These are phyloP conservation scores for Sequoiadendron giganteum DNA, from an alignment of 75 land plant genomes.

Conservation along the genomic window DNA sequence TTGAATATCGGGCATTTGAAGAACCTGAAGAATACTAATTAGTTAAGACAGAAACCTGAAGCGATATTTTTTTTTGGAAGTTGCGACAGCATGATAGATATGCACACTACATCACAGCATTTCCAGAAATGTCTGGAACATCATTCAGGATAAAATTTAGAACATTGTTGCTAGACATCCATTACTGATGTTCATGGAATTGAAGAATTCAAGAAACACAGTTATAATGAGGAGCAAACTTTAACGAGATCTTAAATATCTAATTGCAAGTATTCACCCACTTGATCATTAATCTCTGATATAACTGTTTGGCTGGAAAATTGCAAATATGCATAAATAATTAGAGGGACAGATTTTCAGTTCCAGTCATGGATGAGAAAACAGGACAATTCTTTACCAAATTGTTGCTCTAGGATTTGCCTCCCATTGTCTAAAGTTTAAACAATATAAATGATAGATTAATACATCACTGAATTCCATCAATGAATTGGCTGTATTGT, in stretches of 20 bases:
- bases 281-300: not conserved
- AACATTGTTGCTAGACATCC: not conserved
- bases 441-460: not conserved
- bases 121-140: not conserved
- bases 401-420: too few relatives aligned
- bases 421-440: too few relatives aligned
- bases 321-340: not conserved
- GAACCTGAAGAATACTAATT: conserved; percentile 55
- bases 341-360: not conserved
- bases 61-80: not conserved
- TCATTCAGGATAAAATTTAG: not conserved
- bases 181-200: not conserved
- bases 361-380: not conserved
- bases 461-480: too few relatives aligned
- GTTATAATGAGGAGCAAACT: not conserved
- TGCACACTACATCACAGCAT: not conserved
- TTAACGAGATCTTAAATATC: not conserved
- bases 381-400: too few relatives aligned
- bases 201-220: not conserved
- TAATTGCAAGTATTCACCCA: not conserved
- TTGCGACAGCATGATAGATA: not conserved
- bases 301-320: not conserved
- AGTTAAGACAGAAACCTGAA: conserved; percentile 5
- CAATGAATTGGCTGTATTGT: too few relatives aligned
- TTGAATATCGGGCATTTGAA: conserved; percentile 57